Evolutionary conservation across 768 basidiomycete genomes (phyloP).

Genomic region (Amylocystis lapponica): DNA sequence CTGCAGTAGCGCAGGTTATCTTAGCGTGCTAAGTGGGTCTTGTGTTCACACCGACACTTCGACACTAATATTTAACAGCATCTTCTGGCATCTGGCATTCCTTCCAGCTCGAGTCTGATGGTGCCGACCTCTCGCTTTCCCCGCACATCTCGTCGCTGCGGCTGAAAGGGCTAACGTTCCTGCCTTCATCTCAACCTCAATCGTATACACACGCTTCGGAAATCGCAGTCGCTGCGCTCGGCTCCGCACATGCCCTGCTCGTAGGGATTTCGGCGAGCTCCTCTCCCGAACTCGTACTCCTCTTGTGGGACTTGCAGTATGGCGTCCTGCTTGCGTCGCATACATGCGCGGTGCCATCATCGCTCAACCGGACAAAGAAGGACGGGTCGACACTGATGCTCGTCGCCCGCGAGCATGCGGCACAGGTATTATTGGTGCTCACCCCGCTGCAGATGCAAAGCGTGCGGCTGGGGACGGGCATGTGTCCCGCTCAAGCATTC

Average conservation of each 20-base stretch:
- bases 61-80: constrained; percentile 6
- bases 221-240: constrained; percentile 20
- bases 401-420: not conserved
- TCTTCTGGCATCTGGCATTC: constrained; percentile 17
- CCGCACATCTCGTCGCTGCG: too few relatives aligned
- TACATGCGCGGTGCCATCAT: constrained; percentile 17
- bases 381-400: constrained; percentile 14
- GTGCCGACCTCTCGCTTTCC: constrained; percentile 6
- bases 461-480: too few relatives aligned
- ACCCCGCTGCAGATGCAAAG: constrained; percentile 7
- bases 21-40: constrained; percentile 26
- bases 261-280: constrained; percentile 14
- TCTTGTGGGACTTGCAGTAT: constrained; percentile 31
- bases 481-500: constrained; percentile 49
- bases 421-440: constrained; percentile 14
- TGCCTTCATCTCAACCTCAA: too few relatives aligned
- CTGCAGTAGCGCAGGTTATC: constrained; percentile 24
- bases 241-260: constrained; percentile 26
- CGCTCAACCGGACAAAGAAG: constrained; percentile 16
- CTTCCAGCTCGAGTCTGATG: constrained; percentile 9
- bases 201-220: constrained; percentile 10
- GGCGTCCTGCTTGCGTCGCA: constrained; percentile 27
- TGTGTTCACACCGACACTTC: not conserved
- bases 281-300: constrained; percentile 19
- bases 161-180: too few relatives aligned